Base-by-base conservation (phyloP, 1,284 basidiomycete genomes). In the Trichosporon coremiiforme region DNA sequence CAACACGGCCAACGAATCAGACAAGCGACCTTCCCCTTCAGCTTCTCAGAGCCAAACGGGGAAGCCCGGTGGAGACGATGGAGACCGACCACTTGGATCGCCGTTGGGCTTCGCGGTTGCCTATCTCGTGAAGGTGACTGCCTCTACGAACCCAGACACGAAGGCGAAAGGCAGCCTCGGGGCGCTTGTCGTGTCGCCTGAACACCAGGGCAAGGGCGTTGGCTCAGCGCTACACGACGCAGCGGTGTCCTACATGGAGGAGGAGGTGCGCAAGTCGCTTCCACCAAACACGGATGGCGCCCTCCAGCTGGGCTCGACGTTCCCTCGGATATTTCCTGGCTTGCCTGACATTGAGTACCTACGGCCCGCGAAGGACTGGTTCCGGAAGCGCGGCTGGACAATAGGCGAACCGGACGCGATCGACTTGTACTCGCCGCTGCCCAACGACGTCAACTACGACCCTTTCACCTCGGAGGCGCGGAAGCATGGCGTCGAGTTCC, bases 251-350 rank as follows among this genome's bases (percentile, higher is more conserved):
- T 33, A 71, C 62, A 68, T 77, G n/a, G 63, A 53, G 7, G 29
- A 33, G 1, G 7, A 29, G 20, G 68, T 76, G 1, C 68, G 60
- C 2, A 62, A 38, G 0, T 75, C 76, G 1, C 33, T 64, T 0
- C 74, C 73, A 1, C 25, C 62, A 0, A 25, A 71, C 5, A 66
- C 31, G 2, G 55, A 67, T 15, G 64, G 67, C 2, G 15, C 15
- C 0, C 64, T 77, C 31, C 73, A 74, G 66, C 70, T 77, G n/a
- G 76, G 76, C n/a, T 70, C 69, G 15, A 66, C 55, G 2, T 77
- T 75, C 29, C 76, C 76, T 0, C 70, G 76, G 15, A 73, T 77
- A 64, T 77, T 75, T 53, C 76, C 76, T 35, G 76, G 76, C 29
- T 36, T 76, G 12, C 76, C 76, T 2, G 66, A 57, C 4, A 45